These are phyloP conservation scores for Neophaeococcomyces aloes DNA, from an alignment of 2,329 filamentous ascomycete species.

Conservation along the genomic window DNA sequence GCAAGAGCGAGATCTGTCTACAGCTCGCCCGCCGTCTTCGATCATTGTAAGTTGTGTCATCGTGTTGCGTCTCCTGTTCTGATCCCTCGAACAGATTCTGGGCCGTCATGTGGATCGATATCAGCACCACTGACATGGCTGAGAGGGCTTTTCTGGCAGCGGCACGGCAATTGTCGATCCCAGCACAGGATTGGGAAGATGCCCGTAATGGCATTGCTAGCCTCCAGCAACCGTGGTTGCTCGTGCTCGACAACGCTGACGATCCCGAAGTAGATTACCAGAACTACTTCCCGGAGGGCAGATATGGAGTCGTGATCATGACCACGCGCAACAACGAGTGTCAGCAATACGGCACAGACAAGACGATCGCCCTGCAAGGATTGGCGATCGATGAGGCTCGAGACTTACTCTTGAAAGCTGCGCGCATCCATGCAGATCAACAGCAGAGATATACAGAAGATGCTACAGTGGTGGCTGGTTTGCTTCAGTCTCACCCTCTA, in stretches of 20 bases:
- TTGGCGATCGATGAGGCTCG: conserved; percentile 12
- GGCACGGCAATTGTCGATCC: conserved; percentile 15
- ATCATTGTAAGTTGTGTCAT: conserved; percentile 16
- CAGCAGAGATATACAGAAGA: conserved; percentile 4
- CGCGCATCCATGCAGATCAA: conserved; percentile 1
- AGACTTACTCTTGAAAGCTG: conserved; percentile 12
- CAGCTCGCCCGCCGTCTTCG: conserved; percentile 21
- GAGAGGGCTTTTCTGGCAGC: conserved; percentile 21
- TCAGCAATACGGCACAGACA: conserved; percentile 11
- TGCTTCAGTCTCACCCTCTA: conserved; percentile 16
- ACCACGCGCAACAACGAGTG: conserved; percentile 16
- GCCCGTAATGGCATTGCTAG: conserved; percentile 12
- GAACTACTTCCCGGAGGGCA: conserved; percentile 10
- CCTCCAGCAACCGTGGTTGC: conserved; percentile 11
- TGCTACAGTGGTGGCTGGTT: conserved; percentile 4
- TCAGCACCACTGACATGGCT: conserved; percentile 17
- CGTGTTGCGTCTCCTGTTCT: background rate
- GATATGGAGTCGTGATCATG: conserved; percentile 10
- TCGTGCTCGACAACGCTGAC: conserved; percentile 17
- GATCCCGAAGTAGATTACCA: conserved; percentile 13
- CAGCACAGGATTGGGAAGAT: conserved; percentile 17
- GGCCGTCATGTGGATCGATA: conserved; percentile 26
- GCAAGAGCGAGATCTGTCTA: conserved; percentile 27
- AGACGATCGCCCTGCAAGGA: conserved; percentile 6
- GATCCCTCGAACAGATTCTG: conserved; percentile 21